These are phyloP conservation scores for Citrus medica DNA, from an alignment of 345 rosid genomes.

Conservation along the genomic window DNA sequence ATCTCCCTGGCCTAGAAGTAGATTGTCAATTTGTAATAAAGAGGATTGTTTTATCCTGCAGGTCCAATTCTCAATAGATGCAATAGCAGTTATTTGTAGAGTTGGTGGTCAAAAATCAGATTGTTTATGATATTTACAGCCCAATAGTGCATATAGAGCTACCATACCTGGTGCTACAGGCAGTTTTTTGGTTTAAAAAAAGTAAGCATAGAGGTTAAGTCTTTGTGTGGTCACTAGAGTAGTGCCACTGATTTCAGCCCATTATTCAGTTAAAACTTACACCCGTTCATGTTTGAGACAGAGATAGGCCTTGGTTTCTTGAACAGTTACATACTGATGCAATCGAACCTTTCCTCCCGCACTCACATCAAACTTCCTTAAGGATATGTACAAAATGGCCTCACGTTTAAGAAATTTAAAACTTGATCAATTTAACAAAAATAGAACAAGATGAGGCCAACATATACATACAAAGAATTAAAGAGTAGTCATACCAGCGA, in stretches of 20 bases:
- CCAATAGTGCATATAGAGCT: background rate
- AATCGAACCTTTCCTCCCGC: too few relatives aligned
- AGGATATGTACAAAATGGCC: background rate
- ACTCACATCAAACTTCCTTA: too few relatives aligned
- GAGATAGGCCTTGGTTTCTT: background rate
- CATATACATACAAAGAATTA: background rate
- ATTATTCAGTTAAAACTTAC: background rate
- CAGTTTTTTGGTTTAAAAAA: background rate
- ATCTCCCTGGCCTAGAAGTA: background rate
- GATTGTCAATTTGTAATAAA: background rate
- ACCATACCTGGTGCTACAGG: background rate
- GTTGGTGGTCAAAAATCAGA: background rate
- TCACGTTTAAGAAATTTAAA: background rate
- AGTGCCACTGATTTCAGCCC: background rate
- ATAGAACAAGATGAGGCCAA: background rate
- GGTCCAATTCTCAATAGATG: background rate
- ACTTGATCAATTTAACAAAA: background rate
- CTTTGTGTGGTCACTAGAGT: slow-evolving; percentile 9
- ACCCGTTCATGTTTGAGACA: background rate
- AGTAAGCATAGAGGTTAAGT: background rate
- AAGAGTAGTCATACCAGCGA: slow-evolving; percentile 54
- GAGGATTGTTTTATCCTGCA: background rate
- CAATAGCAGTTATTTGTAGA: background rate
- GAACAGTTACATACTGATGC: background rate
- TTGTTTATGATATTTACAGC: background rate